Evolutionary conservation across 2,329 filamentous ascomycete species (phyloP).

Genomic region (Apiospora koreana): DNA sequence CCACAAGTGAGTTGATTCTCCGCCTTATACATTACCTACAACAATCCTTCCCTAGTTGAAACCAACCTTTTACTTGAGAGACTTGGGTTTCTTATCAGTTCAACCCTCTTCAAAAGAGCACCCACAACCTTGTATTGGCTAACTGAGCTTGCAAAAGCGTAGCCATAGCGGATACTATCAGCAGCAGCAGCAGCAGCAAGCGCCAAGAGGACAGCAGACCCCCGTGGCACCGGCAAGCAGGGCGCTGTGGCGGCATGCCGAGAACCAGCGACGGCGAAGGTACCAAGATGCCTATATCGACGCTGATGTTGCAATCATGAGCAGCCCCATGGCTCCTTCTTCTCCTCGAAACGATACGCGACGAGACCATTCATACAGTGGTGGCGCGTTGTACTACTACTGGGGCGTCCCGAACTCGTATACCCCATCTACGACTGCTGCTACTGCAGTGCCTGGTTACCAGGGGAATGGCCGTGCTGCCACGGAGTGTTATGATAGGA

Average conservation of each 20-base stretch:
- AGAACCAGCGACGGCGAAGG: neutral
- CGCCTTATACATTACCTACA: neutral
- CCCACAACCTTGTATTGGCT: neutral
- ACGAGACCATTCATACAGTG: neutral
- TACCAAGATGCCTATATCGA: neutral
- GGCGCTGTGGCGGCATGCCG: slow-evolving; percentile 10
- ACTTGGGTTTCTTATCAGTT: neutral
- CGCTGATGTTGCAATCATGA: neutral
- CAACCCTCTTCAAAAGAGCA: neutral
- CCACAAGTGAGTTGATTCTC: neutral
- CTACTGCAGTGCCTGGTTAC: neutral
- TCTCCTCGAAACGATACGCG: neutral
- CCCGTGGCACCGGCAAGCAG: neutral
- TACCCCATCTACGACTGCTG: neutral
- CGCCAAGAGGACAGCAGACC: neutral
- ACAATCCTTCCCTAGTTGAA: too few relatives aligned
- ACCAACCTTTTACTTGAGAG: too few relatives aligned
- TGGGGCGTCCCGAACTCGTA: neutral
- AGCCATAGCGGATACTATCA: neutral
- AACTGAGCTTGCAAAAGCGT: neutral
- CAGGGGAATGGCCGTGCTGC: neutral
- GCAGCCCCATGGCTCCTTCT: neutral
- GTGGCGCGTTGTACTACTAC: neutral
- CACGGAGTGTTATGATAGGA: neutral
- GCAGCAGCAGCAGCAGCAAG: neutral